Conservation (phyloP, 768 basidiomycete genomes). For the Kwoniella dendrophila region DNA sequence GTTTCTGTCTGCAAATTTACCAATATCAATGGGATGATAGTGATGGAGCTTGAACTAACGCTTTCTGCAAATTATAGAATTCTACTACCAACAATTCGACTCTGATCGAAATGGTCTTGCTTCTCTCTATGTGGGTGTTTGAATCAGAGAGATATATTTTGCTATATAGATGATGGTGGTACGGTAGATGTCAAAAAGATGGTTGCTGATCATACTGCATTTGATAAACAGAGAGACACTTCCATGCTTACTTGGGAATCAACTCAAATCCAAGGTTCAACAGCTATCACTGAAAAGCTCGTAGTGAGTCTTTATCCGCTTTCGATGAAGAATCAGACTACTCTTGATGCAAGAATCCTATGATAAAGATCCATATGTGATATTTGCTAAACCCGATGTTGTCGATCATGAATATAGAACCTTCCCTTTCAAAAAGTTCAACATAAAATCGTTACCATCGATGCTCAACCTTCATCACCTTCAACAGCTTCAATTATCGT, state of each 20-base stretch:
- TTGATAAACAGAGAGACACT: constrained; percentile 71
- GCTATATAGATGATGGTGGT: too few species aligned
- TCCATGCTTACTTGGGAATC: constrained; percentile 87
- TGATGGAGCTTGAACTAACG: not conserved
- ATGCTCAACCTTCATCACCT: constrained; percentile 80
- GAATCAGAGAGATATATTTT: not conserved
- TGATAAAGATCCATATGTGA: too few species aligned
- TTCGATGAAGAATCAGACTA: too few species aligned
- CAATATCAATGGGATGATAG: too few species aligned
- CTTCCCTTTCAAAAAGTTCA: constrained; percentile 80
- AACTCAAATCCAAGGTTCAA: constrained; percentile 62
- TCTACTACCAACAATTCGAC: constrained; percentile 83
- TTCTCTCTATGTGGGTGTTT: constrained; percentile 73
- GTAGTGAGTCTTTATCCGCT: constrained; percentile 61
- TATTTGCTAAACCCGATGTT: not conserved
- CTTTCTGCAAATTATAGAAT: constrained; percentile 61
- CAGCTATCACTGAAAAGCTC: constrained; percentile 73
- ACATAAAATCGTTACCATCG: constrained; percentile 79
- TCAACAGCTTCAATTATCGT: constrained; percentile 67
- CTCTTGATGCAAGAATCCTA: too few species aligned
- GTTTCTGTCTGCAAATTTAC: constrained; percentile 13
- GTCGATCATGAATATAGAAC: constrained; percentile 57
- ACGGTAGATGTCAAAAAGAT: too few species aligned
- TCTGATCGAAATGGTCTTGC: constrained; percentile 62
- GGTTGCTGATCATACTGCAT: too few species aligned